Percentiles rank a stretch among this genome's conserved stretches.
Evolutionary conservation across 1,139 yeast species (phyloP).

Genomic region (Nakaseomyces kungkrabaensis): DNA sequence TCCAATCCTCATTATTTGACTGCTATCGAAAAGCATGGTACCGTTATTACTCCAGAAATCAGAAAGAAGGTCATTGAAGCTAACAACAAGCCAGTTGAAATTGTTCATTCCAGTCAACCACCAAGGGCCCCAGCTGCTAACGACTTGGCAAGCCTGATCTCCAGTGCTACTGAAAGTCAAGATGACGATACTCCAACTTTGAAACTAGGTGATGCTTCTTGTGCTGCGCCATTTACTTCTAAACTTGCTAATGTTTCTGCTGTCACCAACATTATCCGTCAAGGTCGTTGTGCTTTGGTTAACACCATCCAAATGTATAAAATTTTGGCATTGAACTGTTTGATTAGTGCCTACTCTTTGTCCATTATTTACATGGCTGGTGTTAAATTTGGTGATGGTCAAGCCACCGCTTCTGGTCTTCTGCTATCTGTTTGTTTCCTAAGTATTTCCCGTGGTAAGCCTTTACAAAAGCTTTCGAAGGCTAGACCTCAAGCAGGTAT

Average conservation of each 20-base stretch:
- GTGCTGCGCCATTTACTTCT: conserved; percentile 98
- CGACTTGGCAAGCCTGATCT: conserved; percentile 63
- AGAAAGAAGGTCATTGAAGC: conserved; percentile 43
- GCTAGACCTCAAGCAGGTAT: conserved; percentile 98
- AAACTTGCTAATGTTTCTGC: conserved; percentile 87
- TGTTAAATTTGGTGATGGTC: conserved; percentile 96
- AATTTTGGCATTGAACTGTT: conserved; percentile 90
- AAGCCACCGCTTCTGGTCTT: conserved; percentile 87
- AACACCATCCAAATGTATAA: conserved; percentile 98
- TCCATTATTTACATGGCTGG: conserved; percentile 94
- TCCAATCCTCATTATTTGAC: conserved; percentile 76
- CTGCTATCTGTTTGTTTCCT: conserved; percentile 88
- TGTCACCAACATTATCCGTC: conserved; percentile 88
- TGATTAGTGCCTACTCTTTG: conserved; percentile 91
- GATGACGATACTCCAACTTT: conserved; percentile 78
- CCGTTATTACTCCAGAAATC: conserved; percentile 60
- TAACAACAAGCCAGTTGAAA: conserved; percentile 24
- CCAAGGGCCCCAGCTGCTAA: conserved; percentile 33
- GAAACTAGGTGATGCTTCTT: conserved; percentile 97
- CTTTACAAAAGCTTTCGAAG: conserved; percentile 78
- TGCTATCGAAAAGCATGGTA: conserved; percentile 79
- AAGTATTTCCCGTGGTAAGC: conserved; percentile 89
- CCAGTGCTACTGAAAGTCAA: conserved; percentile 60
- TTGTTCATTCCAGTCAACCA: conserved; percentile 22
- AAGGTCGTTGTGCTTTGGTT: conserved; percentile 97